Evolutionary conservation across 2,329 filamentous ascomycete genomes (phyloP).

Genomic region (Trichoderma sp.): DNA sequence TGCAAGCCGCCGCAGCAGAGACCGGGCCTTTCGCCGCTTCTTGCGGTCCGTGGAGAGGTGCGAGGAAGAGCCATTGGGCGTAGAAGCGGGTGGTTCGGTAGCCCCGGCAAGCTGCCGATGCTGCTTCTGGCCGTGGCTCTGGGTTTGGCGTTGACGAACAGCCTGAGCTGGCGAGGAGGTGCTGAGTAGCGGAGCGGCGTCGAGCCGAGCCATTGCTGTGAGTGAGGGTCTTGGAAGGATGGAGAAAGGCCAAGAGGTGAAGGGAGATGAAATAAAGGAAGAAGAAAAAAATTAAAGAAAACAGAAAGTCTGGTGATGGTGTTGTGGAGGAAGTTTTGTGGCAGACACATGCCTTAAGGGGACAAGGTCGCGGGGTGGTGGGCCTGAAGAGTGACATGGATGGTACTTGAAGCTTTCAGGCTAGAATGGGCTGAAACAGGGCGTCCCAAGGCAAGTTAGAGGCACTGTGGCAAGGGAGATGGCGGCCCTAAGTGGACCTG

Average conservation of each 20-base stretch:
- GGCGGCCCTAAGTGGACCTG: background rate
- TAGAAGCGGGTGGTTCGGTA: background rate
- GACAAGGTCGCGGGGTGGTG: background rate
- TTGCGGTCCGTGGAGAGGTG: conserved; percentile 4
- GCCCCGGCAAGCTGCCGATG: background rate
- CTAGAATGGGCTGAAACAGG: background rate
- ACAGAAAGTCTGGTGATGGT: background rate
- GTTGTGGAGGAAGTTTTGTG: background rate
- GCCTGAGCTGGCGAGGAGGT: background rate
- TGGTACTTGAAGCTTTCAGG: background rate
- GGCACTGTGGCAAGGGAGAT: background rate
- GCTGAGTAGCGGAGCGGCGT: conserved; percentile 10
- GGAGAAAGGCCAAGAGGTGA: no score
- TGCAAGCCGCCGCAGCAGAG: conserved; percentile 8
- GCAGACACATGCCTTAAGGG: background rate
- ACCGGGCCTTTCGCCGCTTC: conserved; percentile 14
- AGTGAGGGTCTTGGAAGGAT: background rate
- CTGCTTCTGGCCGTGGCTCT: background rate
- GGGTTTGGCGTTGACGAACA: background rate
- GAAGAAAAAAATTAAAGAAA: background rate
- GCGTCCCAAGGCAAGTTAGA: background rate
- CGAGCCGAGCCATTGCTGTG: conserved; percentile 14
- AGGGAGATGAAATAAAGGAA: background rate
- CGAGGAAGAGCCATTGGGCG: background rate
- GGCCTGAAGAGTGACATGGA: background rate